Evolutionary conservation across 768 basidiomycete genomes (phyloP), one percentile per base, ranked within the genome.

Genomic region (Phaeotremella skinneri): DNA sequence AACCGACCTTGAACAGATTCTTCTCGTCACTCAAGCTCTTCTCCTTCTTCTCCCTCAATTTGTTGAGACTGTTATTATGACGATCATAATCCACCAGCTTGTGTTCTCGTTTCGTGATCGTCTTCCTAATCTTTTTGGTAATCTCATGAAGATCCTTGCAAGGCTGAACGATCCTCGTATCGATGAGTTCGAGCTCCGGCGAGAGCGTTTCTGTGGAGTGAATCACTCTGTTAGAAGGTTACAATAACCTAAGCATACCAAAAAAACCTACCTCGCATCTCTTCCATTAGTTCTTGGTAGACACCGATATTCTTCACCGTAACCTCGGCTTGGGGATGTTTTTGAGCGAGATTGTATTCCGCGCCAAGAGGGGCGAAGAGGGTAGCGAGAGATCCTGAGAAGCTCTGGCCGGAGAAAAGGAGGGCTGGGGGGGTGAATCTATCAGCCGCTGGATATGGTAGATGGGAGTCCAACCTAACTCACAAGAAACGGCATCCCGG

Each of bases 1-100:
- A 45, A 77, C 80, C 16, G 57, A 88, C 91, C 82, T 94, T 96
- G 84, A 94, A 96, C 61, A 94, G 72, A 72, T 93, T 90, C 83
- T 97, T 96, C 82, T 98, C 94, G 69, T 98, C 94, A 67, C 81
- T 90, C 64, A 98, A 79, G 20, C 89, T 86, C 79, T 97, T 99
- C 74, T 99, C 94, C 79, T 97, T 94, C 84, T 99, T 99, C 76
- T 99, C 94, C 58, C 96, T 82, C 58, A 98, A 81, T 78, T 99
- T 98, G 57, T 87, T 91, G 64, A 97, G 79, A 20, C 91, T 90
- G 71, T 96, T 97, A 78, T 97, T 98, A 82, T 85, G 89, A 50
- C 96, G 87, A 80, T 99, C 96, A 67, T 86, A 99, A 78, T 99
- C 96, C 25, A 87, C 81, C 58, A 97, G 82, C 89, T 99, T 99